Evolutionary conservation across 1,139 yeast genomes (phyloP), one percentile per base, ranked within the genome.

Genomic region (Scheffersomyces parashehatae): DNA sequence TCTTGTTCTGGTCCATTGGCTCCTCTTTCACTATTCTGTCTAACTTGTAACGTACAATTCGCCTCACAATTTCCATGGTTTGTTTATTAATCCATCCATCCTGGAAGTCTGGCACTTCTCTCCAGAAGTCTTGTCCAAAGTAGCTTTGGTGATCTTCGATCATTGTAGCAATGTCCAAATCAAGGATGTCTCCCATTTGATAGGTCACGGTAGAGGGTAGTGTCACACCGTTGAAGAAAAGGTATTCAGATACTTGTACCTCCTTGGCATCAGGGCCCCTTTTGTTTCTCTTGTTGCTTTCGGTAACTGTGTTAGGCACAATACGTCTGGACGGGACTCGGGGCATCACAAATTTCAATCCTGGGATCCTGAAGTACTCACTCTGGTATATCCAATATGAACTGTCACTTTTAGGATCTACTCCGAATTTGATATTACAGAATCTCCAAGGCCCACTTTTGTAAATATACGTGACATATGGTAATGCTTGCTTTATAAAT

Each of bases 361-460:
- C 73, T 0, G 66, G 63, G 4, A 85, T 75, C 42, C 93, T 77
- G 65, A 90, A 93, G 46, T 87, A 85, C 61, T 93, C 97, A 29
- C 89, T 85, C 65, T 93, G 99, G 59, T 82, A 89, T 29, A 65
- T 65, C 55, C 89, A 85, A 58, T 68, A 83, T 5, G 76, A 66
- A 1, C 68, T 57, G 40, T 82, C 80, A 2, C 65, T 54, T 38
- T 80, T 70, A 0, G 98, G 98, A 61, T 93, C 88, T 31, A 84
- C 72, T 0, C 97, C 98, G 54, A 83, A 82, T 54, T 72, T 79
- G 37, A 89, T 82, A 59, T 85, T 88, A n/a, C 95, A 81, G 50
- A 89, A 89, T 56, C 98, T 76, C 96, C 97, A 93, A 0, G 99
- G 99, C 0, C 99, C 99, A 58, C 86, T 86, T 29, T 85, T 81